Percentiles rank a stretch among this genome's conserved stretches.
These are phyloP conservation scores for Oidium heveae DNA, from an alignment of 2,329 filamentous ascomycete species.

Conservation along the genomic window DNA sequence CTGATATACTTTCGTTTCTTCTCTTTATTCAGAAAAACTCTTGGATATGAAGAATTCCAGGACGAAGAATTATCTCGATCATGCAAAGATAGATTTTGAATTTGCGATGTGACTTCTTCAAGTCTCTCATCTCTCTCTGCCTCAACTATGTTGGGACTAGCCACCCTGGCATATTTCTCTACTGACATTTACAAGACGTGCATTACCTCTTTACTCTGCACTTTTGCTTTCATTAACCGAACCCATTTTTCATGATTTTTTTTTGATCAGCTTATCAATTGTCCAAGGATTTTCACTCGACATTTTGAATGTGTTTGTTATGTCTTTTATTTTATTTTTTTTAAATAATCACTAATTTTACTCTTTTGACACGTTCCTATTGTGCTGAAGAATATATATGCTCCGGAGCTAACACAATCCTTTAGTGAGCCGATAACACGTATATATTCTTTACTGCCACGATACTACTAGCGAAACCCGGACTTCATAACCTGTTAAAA, in stretches of 20 bases:
- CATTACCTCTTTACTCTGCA: background rate
- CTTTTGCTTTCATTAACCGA: background rate
- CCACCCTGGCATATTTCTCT: background rate
- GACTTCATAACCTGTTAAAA: too few species aligned
- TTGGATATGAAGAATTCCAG: background rate
- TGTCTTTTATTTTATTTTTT: background rate
- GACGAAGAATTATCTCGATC: background rate
- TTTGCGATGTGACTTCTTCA: too few species aligned
- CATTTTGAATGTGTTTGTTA: background rate
- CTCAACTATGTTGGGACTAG: background rate
- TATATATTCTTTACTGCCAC: too few species aligned
- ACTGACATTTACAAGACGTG: background rate
- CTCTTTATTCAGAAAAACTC: background rate
- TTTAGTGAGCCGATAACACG: too few species aligned
- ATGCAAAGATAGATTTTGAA: too few species aligned
- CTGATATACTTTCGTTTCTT: background rate
- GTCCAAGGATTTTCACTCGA: conserved; percentile 2
- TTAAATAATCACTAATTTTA: too few species aligned
- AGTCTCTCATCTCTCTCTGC: background rate
- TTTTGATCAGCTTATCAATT: background rate
- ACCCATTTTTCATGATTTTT: background rate
- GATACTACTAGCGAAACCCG: too few species aligned
- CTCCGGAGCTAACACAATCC: too few species aligned
- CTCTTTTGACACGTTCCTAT: too few species aligned
- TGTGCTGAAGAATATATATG: too few species aligned